These are phyloP conservation scores for Chrysoporthe austroafricana DNA, from an alignment of 2,329 filamentous ascomycete species.

Conservation along the genomic window DNA sequence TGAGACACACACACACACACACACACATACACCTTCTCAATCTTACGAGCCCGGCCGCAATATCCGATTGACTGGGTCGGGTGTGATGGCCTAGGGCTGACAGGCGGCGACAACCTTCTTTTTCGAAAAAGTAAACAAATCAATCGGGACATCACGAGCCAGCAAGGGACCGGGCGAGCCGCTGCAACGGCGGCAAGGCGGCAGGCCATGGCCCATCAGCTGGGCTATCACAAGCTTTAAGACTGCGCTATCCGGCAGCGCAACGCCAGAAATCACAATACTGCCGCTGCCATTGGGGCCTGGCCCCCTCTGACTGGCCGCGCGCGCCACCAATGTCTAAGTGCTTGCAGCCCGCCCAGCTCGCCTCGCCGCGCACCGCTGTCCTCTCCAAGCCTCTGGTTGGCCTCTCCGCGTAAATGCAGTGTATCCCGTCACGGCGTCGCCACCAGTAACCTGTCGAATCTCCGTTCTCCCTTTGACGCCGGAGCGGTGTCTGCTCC, in stretches of 20 bases:
- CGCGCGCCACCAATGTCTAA: slow-evolving; percentile 4
- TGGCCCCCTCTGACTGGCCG: slow-evolving; percentile 19
- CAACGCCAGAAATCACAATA: background rate
- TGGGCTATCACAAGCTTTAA: background rate
- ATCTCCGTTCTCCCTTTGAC: slow-evolving; percentile 10
- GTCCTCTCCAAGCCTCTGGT: slow-evolving; percentile 22
- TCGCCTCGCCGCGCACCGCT: slow-evolving; percentile 11
- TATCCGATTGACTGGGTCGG: slow-evolving; percentile 18
- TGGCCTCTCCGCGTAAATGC: slow-evolving; percentile 18
- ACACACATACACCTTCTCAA: too few species aligned
- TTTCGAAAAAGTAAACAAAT: background rate
- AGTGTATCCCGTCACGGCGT: slow-evolving; percentile 14
- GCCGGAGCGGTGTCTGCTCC: slow-evolving; percentile 1
- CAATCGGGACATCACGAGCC: slow-evolving; percentile 1
- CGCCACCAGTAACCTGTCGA: background rate
- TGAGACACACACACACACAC: too few species aligned
- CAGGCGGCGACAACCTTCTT: slow-evolving; percentile 9
- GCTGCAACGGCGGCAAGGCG: slow-evolving; percentile 22
- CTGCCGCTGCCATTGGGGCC: background rate
- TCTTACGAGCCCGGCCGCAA: slow-evolving; percentile 1
- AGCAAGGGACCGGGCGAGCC: slow-evolving; percentile 15
- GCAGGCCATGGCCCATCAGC: slow-evolving; percentile 1
- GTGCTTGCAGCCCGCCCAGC: slow-evolving; percentile 21
- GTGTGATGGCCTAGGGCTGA: slow-evolving; percentile 8
- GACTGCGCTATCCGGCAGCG: background rate